Evolutionary conservation across 1,284 basidiomycete genomes (phyloP), one percentile per base, ranked within the genome.

Genomic region (Hortiboletus rubellus): DNA sequence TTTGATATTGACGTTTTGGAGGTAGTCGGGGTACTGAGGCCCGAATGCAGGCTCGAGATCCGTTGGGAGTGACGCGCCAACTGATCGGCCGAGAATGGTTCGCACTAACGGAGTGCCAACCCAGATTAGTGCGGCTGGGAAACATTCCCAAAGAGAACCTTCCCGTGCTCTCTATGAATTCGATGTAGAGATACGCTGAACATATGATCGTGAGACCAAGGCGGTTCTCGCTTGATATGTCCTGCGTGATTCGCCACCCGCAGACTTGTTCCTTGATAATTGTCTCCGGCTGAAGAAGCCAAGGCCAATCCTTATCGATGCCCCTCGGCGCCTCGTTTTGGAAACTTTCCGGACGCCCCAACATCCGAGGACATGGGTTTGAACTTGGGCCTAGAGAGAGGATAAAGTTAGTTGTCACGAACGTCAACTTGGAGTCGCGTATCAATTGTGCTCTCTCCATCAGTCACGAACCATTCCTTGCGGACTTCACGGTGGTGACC

Each of bases 251-350:
- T 54, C 59, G 51, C 54, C 58, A 55, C 50, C 51, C 47, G 37
- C 40, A 42, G 52, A 53, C 43, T 53, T 57, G 57, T 49, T 55
- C 44, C n/a, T 34, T 46, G 46, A 48, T 24, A 58, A 66, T 55
- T 58, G 54, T 50, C 40, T 36, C 55, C 65, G 55, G 40, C 31
- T 43, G 42, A 59, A 52, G 33, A 47, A 46, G 50, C 33, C 45
- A 45, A 45, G 54, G 59, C 49, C 38, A 49, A 60, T 58, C 57
- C 61, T 71, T 70, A 74, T 71, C 72, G 72, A 72, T 73, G 59
- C 54, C 43, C 61, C 63, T 69, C 65, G 58, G 57, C 49, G 37
- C 15, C 60, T 46, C 27, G 3, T 58, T 72, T 60, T 33, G 50
- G 59, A 47, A 59, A 43, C 1, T 15, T 24, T 30, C 31, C 31